Base-by-base conservation (phyloP, 805 yeast species). In the Saturnispora serradocipensis region DNA sequence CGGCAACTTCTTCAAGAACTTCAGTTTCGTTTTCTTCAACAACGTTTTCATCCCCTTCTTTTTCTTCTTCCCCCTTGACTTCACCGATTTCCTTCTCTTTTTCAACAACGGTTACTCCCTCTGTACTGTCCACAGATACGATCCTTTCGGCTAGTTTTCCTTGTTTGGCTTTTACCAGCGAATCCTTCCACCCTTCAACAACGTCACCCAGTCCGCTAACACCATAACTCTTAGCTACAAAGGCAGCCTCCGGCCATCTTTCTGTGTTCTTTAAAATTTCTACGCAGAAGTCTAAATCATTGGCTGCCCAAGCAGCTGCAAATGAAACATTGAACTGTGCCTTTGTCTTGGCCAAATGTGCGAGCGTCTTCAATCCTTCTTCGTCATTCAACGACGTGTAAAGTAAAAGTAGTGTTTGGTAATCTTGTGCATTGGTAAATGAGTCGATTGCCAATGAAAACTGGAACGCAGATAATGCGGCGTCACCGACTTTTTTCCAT, bases 401-500 rank as follows among this genome's bases (percentile, higher is more conserved):
- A 56, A 93, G 68, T 58, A 91, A 77, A 58, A 93, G 76, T 60
- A 93, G 73, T 4, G 97, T 85, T 53, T 90, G 84, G 54, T 82
- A 73, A 67, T 91, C 99, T 46, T 80, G 74, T 20, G 96, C 95
- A 52, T 81, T 76, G 63, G 82, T 76, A 68, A 82, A 91, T 48
- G 95, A 79, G 59, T 83, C 81, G 55, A 81, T 82, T 3, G 99
- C 98, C 57, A 88, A 72, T 58, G 78, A 78, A 56, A 88, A 75
- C 58, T 90, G 81, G 87, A 95, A 93, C 55, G 77, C 77, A 18
- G 75, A 67, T 59, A 93, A 74, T 11, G 96, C 86, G 54, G 82
- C 74, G 71, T 93, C 98, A 58, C 98, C 99, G 46, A 93, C 76
- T 53, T 82, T 76, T 67, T 87, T 87, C 97, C 98, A 93, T 69